A percentile compares a stretch with the other conserved stretches of the same genome.
phyloP scores from a whole-genome alignment of 805 yeast genomes.

The Saccharomycopsis fodiens region DNA sequence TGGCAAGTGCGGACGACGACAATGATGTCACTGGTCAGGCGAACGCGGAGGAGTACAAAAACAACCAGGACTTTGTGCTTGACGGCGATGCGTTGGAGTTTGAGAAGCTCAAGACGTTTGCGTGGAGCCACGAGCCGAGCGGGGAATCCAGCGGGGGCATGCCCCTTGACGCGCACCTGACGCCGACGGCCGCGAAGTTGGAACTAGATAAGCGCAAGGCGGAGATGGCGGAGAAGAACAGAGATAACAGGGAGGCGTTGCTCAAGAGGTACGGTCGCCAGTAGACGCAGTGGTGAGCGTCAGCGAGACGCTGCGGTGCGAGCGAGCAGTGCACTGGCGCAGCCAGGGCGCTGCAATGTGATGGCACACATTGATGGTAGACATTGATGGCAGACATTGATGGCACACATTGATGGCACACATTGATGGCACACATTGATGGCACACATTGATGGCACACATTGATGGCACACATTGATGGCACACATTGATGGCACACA shows the following conservation, averaged over 20 bases:
- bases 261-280: not conserved
- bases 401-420: too few relatives aligned
- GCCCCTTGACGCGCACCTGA: not conserved
- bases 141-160: not conserved
- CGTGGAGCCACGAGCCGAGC: slow-evolving; percentile 25
- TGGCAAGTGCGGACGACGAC: slow-evolving; percentile 27
- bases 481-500: too few relatives aligned
- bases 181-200: not conserved
- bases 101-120: slow-evolving; percentile 33
- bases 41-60: not conserved
- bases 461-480: too few relatives aligned
- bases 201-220: not conserved
- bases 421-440: too few relatives aligned
- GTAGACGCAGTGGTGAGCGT: too few relatives aligned
- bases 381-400: too few relatives aligned
- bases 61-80: slow-evolving; percentile 29
- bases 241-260: not conserved
- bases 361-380: too few relatives aligned
- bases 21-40: slow-evolving; percentile 7
- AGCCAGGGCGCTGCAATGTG: too few relatives aligned
- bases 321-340: too few relatives aligned
- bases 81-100: slow-evolving; percentile 35
- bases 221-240: not conserved
- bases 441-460: too few relatives aligned
- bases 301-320: too few relatives aligned